Evolutionary conservation across 768 basidiomycete species (phyloP).

Genomic region (Tephrocybe rancida): DNA sequence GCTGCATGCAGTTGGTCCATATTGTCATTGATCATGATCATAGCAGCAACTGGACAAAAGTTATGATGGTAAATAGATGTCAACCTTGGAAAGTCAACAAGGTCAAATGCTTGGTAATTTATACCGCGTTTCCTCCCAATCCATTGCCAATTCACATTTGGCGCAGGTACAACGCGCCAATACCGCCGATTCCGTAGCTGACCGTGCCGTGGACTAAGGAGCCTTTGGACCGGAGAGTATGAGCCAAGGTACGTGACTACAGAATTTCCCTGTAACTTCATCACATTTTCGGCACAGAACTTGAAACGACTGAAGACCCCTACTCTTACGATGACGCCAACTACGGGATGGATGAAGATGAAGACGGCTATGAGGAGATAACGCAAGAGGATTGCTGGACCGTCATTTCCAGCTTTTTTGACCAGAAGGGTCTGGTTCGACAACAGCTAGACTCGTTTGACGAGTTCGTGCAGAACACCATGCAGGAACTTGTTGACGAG

Average conservation of each 20-base stretch:
- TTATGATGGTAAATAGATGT: constrained; percentile 8
- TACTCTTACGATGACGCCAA: constrained; percentile 64
- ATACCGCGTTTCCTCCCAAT: not conserved
- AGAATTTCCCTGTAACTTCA: constrained; percentile 28
- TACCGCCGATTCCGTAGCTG: not conserved
- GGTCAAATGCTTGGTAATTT: constrained; percentile 34
- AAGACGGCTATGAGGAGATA: constrained; percentile 68
- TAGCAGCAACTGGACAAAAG: too few relatives aligned
- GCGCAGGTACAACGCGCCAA: not conserved
- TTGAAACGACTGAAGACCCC: constrained; percentile 49
- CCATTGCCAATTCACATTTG: not conserved
- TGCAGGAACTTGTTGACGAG: constrained; percentile 99
- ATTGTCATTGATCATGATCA: too few relatives aligned
- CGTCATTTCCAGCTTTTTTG: constrained; percentile 95
- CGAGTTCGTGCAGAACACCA: constrained; percentile 98
- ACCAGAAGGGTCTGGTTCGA: constrained; percentile 94
- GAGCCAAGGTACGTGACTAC: constrained; percentile 53
- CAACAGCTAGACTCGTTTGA: constrained; percentile 99
- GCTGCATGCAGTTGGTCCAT: too few relatives aligned
- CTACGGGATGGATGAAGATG: constrained; percentile 59
- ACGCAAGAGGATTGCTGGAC: constrained; percentile 95
- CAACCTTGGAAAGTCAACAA: constrained; percentile 24
- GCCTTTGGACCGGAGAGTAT: constrained; percentile 25
- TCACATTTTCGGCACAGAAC: constrained; percentile 44
- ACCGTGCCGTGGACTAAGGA: not conserved